Percentiles rank a stretch among this genome's conserved stretches.
Conservation (phyloP, 495 filamentous ascomycete genomes). For the Cercophora samala region DNA sequence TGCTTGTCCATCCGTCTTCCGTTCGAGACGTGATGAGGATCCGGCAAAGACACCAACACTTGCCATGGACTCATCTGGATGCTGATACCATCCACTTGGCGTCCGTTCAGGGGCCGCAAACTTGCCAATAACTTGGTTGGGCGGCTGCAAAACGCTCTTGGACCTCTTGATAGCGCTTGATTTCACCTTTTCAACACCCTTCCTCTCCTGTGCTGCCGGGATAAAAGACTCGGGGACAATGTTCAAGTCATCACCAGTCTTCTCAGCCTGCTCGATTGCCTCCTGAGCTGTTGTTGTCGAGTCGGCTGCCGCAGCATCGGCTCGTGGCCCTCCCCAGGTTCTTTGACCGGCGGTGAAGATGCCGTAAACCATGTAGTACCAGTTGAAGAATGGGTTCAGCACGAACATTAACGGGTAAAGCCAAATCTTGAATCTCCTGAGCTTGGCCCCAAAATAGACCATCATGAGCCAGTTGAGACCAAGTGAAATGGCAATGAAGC, state of each 20-base stretch:
- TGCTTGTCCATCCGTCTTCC: conserved; percentile 48
- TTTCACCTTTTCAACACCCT: conserved; percentile 38
- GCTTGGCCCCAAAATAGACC: conserved; percentile 87
- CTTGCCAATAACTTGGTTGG: conserved; percentile 67
- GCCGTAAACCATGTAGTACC: conserved; percentile 90
- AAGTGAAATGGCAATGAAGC: conserved; percentile 92
- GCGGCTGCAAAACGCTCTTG: conserved; percentile 63
- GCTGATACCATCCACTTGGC: conserved; percentile 60
- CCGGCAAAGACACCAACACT: conserved; percentile 44
- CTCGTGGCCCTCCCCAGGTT: conserved; percentile 94
- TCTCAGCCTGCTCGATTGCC: conserved; percentile 75
- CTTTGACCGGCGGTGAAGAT: conserved; percentile 91
- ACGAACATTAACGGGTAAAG: conserved; percentile 96
- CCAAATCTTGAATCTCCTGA: conserved; percentile 89
- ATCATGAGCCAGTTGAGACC: conserved; percentile 94
- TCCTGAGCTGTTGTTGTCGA: conserved; percentile 73
- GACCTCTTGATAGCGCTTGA: conserved; percentile 29
- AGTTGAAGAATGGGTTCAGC: conserved; percentile 96
- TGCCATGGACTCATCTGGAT: conserved; percentile 59
- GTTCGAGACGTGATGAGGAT: conserved; percentile 16
- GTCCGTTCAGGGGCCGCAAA: conserved; percentile 61
- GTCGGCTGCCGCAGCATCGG: conserved; percentile 85
- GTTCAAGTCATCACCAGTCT: conserved; percentile 84
- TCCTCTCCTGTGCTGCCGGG: conserved; percentile 55
- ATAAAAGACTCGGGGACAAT: conserved; percentile 89